Evolutionary conservation across 2,329 filamentous ascomycete species (phyloP).

Genomic region (Aotearoamyces nothofagi): DNA sequence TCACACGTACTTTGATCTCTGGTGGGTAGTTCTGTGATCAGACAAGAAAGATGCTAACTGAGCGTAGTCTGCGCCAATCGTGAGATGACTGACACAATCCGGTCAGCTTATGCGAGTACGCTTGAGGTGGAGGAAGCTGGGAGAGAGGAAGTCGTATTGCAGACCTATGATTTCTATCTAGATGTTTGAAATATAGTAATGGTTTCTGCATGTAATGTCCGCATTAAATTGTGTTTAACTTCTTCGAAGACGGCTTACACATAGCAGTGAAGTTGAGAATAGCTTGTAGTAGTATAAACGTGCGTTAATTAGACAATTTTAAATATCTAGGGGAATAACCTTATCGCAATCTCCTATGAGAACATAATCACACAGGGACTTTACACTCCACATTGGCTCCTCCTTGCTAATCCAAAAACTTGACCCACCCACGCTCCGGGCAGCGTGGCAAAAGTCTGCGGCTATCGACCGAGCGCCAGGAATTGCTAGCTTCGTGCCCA

Average conservation of each 20-base stretch:
- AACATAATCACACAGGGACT: conserved; percentile 5
- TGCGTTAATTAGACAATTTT: conserved; percentile 6
- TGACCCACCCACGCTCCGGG: conserved; percentile 4
- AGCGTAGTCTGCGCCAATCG: conserved; percentile 5
- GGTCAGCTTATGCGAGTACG: conserved; percentile 1
- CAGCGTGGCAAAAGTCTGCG: conserved; percentile 6
- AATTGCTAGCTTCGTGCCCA: conserved; percentile 7
- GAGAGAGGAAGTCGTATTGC: conserved; percentile 1
- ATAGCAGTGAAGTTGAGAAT: conserved; percentile 1
- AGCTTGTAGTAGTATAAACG: conserved; percentile 2
- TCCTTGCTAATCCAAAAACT: conserved; percentile 8
- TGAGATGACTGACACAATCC: conserved; percentile 4
- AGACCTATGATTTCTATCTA: not conserved
- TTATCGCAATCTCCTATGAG: conserved; percentile 6
- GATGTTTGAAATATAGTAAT: not conserved
- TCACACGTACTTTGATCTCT: conserved; percentile 6
- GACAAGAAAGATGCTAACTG: conserved; percentile 5
- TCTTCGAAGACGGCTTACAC: not conserved
- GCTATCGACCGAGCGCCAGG: conserved; percentile 7
- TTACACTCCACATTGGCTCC: conserved; percentile 5
- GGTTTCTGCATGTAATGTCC: conserved; percentile 1
- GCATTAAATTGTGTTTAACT: not conserved
- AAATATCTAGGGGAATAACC: conserved; percentile 7
- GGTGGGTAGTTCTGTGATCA: conserved; percentile 4
- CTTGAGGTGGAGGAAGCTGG: conserved; percentile 1